Evolutionary conservation across 2,329 filamentous ascomycete species (phyloP), one percentile per base, ranked within the genome.

Genomic region (Fusarium keratoplasticum): DNA sequence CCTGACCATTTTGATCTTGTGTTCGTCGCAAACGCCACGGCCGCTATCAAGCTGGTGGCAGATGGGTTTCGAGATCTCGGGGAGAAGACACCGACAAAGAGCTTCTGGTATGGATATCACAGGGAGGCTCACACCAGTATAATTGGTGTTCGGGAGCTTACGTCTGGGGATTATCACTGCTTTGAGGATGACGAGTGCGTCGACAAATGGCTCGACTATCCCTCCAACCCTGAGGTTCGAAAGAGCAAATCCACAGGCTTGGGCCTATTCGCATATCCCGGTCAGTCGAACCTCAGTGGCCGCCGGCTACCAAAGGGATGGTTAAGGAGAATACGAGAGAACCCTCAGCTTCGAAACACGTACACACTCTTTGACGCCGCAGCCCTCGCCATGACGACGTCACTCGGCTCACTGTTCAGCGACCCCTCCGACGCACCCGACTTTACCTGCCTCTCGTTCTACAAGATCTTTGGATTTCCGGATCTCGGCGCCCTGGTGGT

Each of bases 231-330:
- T 74, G 78, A 61, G 25, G 22, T 66, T 27, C 61, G 65, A 50
- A 69, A 52, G 31, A 60, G 64, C 18, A 76, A 75, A 36, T 65
- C 67, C 47, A 77, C 65, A 38, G 76, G 62, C 54, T 69, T 75
- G 11, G 84, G 84, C 2, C 78, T 89, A 4, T 91, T 94, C 72
- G 90, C 90, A 22, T 93, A 91, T 78, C 91, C 92, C 5, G 91
- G 89, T 0, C 92, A 94, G 79, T 93, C 91, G 31, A 93, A 94
- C 77, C 90, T 94, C 86, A 91, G 89, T 50, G 92, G 92, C 9
- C 85, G 89, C 22, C 86, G 91, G 67, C 82, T 93, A 47, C 90
- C 91, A 5, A 81, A 90, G 31, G 80, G 83, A 1, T 93, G 91
- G 91, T 81, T 84, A 13, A 81, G 82, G 18, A 78, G 77, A 63